These are phyloP conservation scores for Carex scoparia DNA, from an alignment of 176 grass and related monocot species.

Conservation along the genomic window DNA sequence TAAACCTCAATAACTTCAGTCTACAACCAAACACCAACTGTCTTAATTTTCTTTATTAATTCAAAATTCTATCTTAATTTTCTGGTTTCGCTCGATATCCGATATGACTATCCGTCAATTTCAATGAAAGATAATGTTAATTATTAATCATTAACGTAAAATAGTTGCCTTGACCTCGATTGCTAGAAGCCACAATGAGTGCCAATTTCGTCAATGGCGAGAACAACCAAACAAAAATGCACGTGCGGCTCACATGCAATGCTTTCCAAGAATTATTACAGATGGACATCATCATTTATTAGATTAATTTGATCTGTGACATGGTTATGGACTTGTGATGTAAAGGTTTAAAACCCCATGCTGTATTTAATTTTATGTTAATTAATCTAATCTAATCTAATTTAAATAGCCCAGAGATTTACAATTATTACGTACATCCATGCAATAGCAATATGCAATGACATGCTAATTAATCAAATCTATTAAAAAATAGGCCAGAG, in stretches of 20 bases:
- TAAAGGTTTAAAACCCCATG: neutral
- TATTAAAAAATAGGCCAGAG: neutral
- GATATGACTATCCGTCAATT: too few relatives aligned
- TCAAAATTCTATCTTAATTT: too few relatives aligned
- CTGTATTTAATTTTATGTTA: neutral
- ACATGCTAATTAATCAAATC: too few relatives aligned
- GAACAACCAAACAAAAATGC: neutral
- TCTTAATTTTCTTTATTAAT: too few relatives aligned
- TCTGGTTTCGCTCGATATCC: too few relatives aligned
- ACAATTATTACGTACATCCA: neutral
- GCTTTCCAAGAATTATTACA: neutral
- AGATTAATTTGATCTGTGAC: neutral
- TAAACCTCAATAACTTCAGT: too few relatives aligned
- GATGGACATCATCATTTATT: neutral
- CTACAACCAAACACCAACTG: too few relatives aligned
- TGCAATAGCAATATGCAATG: too few relatives aligned
- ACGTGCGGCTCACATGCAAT: slow-evolving; percentile 4
- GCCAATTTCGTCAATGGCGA: neutral
- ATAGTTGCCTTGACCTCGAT: too few relatives aligned
- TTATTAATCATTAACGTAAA: too few relatives aligned
- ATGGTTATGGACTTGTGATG: neutral
- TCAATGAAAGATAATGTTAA: too few relatives aligned
- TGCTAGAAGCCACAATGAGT: too few relatives aligned
- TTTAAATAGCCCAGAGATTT: neutral
- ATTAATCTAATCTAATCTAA: neutral